These are phyloP conservation scores for Corymbia calophylla DNA, from an alignment of 441 rosid genomes.

Conservation along the genomic window DNA sequence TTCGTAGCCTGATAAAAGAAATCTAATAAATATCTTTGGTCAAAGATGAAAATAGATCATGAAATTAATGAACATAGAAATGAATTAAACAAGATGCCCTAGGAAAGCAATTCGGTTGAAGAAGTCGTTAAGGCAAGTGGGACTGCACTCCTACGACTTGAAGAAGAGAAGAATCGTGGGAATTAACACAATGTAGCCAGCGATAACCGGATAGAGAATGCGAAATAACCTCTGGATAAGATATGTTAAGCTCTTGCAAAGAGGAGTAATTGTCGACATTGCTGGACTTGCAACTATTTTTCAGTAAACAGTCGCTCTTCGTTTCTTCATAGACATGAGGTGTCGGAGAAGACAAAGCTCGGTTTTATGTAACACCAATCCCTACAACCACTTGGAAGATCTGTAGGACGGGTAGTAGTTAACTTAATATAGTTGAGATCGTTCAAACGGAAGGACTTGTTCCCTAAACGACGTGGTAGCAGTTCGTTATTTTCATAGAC, in stretches of 20 bases:
- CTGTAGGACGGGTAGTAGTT: neutral
- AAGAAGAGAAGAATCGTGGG: neutral
- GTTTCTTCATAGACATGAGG: neutral
- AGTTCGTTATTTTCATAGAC: neutral
- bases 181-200: neutral
- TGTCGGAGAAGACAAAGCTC: neutral
- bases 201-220: neutral
- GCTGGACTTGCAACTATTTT: neutral
- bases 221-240: neutral
- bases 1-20: neutral
- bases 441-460: neutral
- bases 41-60: neutral
- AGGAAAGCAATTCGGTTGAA: neutral
- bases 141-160: neutral
- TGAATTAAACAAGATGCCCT: neutral
- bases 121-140: neutral
- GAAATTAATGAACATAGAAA: neutral
- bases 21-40: neutral
- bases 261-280: neutral
- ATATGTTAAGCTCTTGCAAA: neutral
- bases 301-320: neutral
- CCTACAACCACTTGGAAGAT: neutral
- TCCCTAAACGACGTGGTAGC: neutral
- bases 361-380: neutral
- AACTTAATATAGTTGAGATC: too few relatives aligned